phyloP scores from a whole-genome alignment of 345 rosid genomes.

The Cardamine chenopodiifolia region DNA sequence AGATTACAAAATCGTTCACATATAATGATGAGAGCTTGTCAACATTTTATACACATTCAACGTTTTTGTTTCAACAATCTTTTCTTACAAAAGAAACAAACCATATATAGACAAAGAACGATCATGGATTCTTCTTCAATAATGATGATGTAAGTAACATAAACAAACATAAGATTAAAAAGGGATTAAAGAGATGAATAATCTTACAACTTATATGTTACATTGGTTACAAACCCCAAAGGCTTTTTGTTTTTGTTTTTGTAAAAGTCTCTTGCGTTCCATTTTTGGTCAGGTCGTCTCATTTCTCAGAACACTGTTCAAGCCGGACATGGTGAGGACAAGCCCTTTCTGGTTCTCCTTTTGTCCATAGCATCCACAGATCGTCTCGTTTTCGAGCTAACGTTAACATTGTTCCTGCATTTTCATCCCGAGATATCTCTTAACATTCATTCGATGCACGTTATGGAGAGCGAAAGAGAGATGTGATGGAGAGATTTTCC shows the following conservation, averaged over 20 bases:
- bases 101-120: slow-evolving; percentile 33
- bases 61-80: background rate
- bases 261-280: slow-evolving; percentile 10
- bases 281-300: slow-evolving; percentile 31
- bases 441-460: background rate
- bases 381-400: slow-evolving; percentile 77
- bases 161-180: slow-evolving; percentile 10
- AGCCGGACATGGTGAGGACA: slow-evolving; percentile 66
- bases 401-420: slow-evolving; percentile 70
- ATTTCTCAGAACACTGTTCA: slow-evolving; percentile 35
- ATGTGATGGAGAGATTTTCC: background rate
- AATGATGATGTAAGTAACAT: slow-evolving; percentile 17
- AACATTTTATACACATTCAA: slow-evolving; percentile 27
- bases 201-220: slow-evolving; percentile 37
- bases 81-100: slow-evolving; percentile 34
- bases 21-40: slow-evolving; percentile 22
- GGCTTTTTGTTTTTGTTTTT: background rate
- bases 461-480: background rate
- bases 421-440: slow-evolving; percentile 13
- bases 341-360: slow-evolving; percentile 78
- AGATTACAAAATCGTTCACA: slow-evolving; percentile 18
- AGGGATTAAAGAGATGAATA: background rate
- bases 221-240: slow-evolving; percentile 36
- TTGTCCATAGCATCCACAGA: slow-evolving; percentile 72
- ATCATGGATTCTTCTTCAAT: slow-evolving; percentile 22